Evolutionary conservation across 441 rosid species (phyloP).

Genomic region (Eutrema salsugineum): DNA sequence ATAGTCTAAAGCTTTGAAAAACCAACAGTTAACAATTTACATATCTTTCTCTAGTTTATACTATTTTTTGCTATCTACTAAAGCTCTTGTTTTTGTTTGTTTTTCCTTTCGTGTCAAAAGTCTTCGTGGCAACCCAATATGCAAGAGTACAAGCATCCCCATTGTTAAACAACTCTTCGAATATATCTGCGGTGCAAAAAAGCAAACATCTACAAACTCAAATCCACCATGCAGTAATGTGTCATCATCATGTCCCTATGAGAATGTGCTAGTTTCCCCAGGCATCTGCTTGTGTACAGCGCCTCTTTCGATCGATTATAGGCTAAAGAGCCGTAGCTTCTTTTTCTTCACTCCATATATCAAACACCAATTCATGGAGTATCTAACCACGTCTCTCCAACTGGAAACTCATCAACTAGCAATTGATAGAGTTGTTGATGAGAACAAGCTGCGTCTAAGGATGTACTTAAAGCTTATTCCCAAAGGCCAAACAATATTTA

Average conservation of each 20-base stretch:
- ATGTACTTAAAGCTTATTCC: constrained; percentile 77
- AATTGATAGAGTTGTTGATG: constrained; percentile 51
- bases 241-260: constrained; percentile 49
- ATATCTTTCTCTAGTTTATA: neutral
- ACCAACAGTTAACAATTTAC: too few species aligned
- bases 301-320: constrained; percentile 77
- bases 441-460: constrained; percentile 57
- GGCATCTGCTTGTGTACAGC: constrained; percentile 64
- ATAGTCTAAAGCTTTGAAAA: too few species aligned
- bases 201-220: constrained; percentile 15
- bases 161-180: constrained; percentile 20
- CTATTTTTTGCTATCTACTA: neutral
- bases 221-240: constrained; percentile 22
- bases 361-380: constrained; percentile 34
- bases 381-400: constrained; percentile 49
- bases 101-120: constrained; percentile 30
- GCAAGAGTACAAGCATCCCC: constrained; percentile 43
- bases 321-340: constrained; percentile 93
- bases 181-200: constrained; percentile 44
- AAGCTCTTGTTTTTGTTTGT: neutral
- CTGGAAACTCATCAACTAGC: constrained; percentile 54
- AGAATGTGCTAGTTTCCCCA: constrained; percentile 56
- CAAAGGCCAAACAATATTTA: constrained; percentile 28
- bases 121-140: constrained; percentile 81
- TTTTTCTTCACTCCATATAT: constrained; percentile 60